These are phyloP conservation scores for Arbutus unedo DNA, from an alignment of 148 eudicot genomes.

Conservation along the genomic window DNA sequence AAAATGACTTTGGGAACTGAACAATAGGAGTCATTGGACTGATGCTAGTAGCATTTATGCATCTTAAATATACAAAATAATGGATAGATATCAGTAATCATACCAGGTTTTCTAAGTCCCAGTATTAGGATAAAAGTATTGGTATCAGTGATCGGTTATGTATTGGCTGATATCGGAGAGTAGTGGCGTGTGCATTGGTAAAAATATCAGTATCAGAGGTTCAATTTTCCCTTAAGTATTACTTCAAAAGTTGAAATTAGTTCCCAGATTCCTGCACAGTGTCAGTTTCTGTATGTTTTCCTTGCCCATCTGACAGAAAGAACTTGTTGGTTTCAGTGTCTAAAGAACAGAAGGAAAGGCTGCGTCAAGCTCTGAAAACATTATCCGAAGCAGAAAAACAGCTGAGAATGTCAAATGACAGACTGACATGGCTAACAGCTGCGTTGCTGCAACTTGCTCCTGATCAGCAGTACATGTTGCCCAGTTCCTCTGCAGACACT, in stretches of 20 bases:
- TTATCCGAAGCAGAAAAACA: constrained; percentile 95
- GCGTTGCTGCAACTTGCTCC: constrained; percentile 96
- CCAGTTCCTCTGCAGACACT: constrained; percentile 63
- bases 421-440: constrained; percentile 88
- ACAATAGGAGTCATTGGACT: background rate
- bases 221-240: background rate
- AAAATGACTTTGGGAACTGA: background rate
- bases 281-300: background rate
- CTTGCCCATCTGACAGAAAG: constrained; percentile 1
- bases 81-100: background rate
- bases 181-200: too few relatives aligned
- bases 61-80: background rate
- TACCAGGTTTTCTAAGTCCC: background rate
- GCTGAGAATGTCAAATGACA: constrained; percentile 81
- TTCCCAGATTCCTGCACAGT: background rate
- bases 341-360: constrained; percentile 87
- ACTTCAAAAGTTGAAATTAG: background rate
- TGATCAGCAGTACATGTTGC: constrained; percentile 71
- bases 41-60: background rate
- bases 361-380: constrained; percentile 85
- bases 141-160: too few relatives aligned
- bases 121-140: background rate
- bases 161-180: too few relatives aligned
- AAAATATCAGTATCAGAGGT: background rate
- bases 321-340: constrained; percentile 52